phyloP scores from a whole-genome alignment of 1,284 basidiomycete species.

The Heterobasidion annosum region DNA sequence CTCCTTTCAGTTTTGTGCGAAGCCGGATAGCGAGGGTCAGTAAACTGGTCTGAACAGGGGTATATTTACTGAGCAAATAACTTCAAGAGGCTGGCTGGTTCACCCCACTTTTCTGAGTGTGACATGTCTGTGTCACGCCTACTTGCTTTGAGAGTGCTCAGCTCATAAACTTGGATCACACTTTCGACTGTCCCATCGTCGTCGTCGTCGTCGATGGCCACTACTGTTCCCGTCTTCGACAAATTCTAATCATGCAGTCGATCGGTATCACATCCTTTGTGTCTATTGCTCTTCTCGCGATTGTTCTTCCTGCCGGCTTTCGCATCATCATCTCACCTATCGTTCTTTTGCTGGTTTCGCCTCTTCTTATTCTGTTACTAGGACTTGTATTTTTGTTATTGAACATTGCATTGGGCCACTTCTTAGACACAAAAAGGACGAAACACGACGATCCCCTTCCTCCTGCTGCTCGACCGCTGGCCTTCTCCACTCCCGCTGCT shows the following conservation, averaged over 20 bases:
- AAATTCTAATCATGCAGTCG: slow-evolving; percentile 17
- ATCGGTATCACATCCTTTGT: slow-evolving; percentile 35
- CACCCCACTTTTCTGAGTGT: no score
- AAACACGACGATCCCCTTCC: slow-evolving; percentile 26
- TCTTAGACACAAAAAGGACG: slow-evolving; percentile 38
- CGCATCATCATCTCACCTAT: slow-evolving; percentile 58
- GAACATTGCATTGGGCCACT: slow-evolving; percentile 45
- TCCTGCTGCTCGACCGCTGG: slow-evolving; percentile 56
- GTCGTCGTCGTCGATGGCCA: not conserved
- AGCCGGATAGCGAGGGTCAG: no score
- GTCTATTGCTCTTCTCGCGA: slow-evolving; percentile 41
- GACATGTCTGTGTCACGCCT: no score
- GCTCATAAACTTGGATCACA: not conserved
- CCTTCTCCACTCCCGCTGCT: slow-evolving; percentile 83
- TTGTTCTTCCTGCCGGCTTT: slow-evolving; percentile 40
- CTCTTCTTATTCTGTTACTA: slow-evolving; percentile 42
- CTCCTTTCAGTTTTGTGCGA: no score
- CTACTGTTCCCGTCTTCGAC: not conserved
- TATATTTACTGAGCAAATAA: no score
- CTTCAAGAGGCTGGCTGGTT: no score
- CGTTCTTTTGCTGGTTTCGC: slow-evolving; percentile 53
- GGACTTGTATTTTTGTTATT: slow-evolving; percentile 40
- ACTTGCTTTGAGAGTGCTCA: no score
- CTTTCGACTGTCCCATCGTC: not conserved
- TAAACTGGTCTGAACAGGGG: no score